These are phyloP conservation scores for Annulohypoxylon nitens DNA, from an alignment of 495 filamentous ascomycete species.

Conservation along the genomic window DNA sequence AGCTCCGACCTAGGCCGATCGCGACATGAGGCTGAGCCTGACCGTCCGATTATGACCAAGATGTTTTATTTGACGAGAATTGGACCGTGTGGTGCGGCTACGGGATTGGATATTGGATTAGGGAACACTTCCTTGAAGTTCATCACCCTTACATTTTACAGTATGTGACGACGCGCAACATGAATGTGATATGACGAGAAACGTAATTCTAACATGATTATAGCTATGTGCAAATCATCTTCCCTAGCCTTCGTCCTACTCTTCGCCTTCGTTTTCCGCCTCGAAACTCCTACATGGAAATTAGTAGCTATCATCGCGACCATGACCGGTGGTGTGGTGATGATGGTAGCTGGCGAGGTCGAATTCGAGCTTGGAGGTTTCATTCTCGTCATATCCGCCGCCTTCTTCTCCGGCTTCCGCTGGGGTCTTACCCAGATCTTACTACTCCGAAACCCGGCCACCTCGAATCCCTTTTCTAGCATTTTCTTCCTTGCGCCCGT, in stretches of 20 bases:
- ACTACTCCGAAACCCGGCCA: constrained; percentile 92
- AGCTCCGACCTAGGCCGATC: constrained; percentile 62
- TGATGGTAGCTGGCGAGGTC: constrained; percentile 99
- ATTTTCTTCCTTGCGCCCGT: constrained; percentile 97
- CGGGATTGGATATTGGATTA: constrained; percentile 94
- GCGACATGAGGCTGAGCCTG: constrained; percentile 68
- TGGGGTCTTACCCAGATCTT: constrained; percentile 98
- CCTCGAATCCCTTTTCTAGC: constrained; percentile 94
- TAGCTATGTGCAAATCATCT: constrained; percentile 99
- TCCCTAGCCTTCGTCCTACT: constrained; percentile 93
- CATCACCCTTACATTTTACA: constrained; percentile 97
- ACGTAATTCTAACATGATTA: constrained; percentile 23
- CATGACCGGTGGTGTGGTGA: constrained; percentile 95
- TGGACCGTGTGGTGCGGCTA: constrained; percentile 92
- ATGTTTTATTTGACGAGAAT: constrained; percentile 94
- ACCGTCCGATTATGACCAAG: constrained; percentile 86
- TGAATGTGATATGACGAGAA: neutral
- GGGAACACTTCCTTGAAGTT: constrained; percentile 97
- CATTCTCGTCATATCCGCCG: constrained; percentile 88
- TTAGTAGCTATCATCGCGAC: constrained; percentile 88
- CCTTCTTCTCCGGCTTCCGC: constrained; percentile 96
- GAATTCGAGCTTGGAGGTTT: constrained; percentile 91
- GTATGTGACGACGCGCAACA: constrained; percentile 61
- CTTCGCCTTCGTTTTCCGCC: constrained; percentile 94
- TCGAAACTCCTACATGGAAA: constrained; percentile 87